A percentile compares a stretch with the other conserved stretches of the same genome.
Conservation (phyloP, 495 filamentous ascomycete species). For the Xylaria flabelliformis region DNA sequence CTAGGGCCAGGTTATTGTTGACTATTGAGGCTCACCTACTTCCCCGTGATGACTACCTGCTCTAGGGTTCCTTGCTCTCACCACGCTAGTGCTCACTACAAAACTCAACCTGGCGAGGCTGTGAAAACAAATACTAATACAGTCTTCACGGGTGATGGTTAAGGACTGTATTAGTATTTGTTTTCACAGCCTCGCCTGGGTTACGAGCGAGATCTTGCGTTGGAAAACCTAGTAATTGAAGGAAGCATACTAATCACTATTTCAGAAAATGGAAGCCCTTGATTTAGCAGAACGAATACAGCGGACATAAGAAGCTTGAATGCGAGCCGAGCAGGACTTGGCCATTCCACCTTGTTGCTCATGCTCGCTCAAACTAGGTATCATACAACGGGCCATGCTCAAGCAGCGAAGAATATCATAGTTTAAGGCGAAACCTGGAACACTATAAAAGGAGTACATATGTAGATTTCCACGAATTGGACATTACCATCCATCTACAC, state of each 20-base stretch:
- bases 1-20: neutral
- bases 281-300: neutral
- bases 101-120: neutral
- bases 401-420: neutral
- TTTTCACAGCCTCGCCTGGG: too few relatives aligned
- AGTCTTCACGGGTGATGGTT: too few relatives aligned
- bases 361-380: neutral
- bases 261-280: neutral
- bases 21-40: neutral
- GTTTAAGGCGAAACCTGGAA: neutral
- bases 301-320: neutral
- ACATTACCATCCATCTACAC: neutral
- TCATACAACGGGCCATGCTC: neutral
- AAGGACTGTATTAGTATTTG: too few relatives aligned
- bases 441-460: neutral
- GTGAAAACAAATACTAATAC: too few relatives aligned
- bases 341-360: neutral
- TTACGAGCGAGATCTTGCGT: neutral
- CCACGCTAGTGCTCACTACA: neutral
- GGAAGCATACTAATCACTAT: neutral
- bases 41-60: neutral
- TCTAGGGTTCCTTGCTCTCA: neutral
- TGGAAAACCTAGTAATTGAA: neutral
- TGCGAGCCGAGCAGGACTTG: neutral
- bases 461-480: neutral